Evolutionary conservation across 345 rosid genomes (phyloP).

Genomic region (Durio zibethinus): DNA sequence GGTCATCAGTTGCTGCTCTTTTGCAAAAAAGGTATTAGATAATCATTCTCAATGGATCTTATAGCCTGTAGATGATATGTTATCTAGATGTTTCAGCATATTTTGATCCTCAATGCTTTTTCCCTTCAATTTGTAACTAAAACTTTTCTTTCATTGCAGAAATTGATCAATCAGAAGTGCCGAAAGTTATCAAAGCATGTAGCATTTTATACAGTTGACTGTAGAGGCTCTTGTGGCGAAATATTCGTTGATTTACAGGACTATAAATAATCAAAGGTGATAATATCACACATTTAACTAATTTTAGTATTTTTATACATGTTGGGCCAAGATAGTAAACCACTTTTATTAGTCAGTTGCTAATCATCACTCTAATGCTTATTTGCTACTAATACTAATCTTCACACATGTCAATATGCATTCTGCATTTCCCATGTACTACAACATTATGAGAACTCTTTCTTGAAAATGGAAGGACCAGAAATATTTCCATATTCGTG

Average conservation of each 20-base stretch:
- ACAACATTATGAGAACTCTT: not conserved
- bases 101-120: not conserved
- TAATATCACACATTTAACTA: not conserved
- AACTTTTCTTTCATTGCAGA: constrained; percentile 37
- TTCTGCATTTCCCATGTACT: not conserved
- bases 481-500: not conserved
- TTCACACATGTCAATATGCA: not conserved
- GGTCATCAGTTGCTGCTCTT: constrained; percentile 65
- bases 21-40: constrained; percentile 50
- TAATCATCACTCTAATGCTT: not conserved
- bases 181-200: constrained; percentile 64
- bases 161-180: constrained; percentile 72
- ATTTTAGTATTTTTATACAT: not conserved
- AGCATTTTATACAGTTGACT: constrained; percentile 84
- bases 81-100: not conserved
- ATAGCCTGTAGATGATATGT: not conserved
- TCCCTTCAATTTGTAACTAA: not conserved
- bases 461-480: not conserved
- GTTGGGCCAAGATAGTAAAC: not conserved
- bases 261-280: constrained; percentile 60
- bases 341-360: not conserved
- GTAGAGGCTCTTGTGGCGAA: constrained; percentile 87
- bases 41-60: not conserved
- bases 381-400: not conserved
- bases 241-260: constrained; percentile 82